Evolutionary conservation across 1,284 basidiomycete species (phyloP).

Genomic region (Fomes fomentarius): DNA sequence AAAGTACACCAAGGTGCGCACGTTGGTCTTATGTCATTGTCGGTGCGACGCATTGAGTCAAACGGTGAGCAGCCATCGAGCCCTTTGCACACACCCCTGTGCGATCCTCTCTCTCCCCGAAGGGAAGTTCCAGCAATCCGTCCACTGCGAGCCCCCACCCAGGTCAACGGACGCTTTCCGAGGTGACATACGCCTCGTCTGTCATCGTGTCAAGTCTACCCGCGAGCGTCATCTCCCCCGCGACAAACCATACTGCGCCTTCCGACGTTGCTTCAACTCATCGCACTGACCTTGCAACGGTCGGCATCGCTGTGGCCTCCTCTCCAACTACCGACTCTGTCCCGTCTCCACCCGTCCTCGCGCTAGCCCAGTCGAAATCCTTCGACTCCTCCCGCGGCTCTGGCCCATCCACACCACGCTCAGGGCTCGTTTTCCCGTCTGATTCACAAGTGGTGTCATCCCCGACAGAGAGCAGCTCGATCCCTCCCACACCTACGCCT

Average conservation of each 20-base stretch:
- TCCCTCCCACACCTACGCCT: neutral
- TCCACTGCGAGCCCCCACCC: neutral
- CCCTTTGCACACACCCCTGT: neutral
- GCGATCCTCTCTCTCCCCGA: neutral
- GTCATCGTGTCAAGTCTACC: too few species aligned
- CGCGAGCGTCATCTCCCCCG: neutral
- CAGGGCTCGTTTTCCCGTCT: constrained; percentile 1
- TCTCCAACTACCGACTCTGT: neutral
- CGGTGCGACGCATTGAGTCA: too few species aligned
- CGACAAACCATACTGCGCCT: too few species aligned
- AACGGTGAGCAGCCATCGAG: neutral
- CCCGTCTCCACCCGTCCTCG: neutral
- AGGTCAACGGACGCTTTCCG: neutral
- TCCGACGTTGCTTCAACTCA: too few species aligned
- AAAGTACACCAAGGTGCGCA: neutral
- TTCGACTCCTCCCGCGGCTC: neutral
- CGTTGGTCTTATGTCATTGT: neutral
- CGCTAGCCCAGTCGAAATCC: neutral
- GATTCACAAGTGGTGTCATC: neutral
- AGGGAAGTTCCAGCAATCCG: neutral
- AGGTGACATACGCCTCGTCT: too few species aligned
- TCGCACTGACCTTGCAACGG: neutral
- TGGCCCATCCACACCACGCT: neutral
- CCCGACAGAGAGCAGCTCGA: neutral
- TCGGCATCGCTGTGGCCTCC: neutral